A percentile compares a stretch with the other conserved stretches of the same genome.
Conservation (phyloP, 2,329 filamentous ascomycete genomes). For the Aspergillus aculeatinus region DNA sequence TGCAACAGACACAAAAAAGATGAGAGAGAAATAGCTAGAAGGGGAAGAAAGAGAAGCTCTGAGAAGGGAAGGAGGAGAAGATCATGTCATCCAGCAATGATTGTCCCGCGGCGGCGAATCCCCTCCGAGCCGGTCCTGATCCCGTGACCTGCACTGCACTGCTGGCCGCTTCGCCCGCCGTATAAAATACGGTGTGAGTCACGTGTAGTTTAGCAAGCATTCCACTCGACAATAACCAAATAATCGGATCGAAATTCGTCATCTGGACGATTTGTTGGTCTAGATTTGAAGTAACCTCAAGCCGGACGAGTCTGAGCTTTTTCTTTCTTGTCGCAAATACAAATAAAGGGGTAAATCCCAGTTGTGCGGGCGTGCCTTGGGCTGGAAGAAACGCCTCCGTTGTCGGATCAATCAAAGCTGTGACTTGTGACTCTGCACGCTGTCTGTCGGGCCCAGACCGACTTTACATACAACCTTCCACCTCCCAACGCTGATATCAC, state of each 20-base stretch:
- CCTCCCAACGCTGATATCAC: neutral
- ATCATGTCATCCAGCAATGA: slow-evolving; percentile 1
- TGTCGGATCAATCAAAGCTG: neutral
- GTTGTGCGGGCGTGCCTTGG: neutral
- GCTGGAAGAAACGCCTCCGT: neutral
- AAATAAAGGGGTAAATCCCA: no score
- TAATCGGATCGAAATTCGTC: neutral
- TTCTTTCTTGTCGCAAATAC: no score
- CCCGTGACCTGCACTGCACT: slow-evolving; percentile 33
- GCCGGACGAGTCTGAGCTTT: neutral
- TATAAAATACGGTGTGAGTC: slow-evolving; percentile 27
- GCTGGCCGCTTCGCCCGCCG: slow-evolving; percentile 32
- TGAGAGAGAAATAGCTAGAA: neutral
- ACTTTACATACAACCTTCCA: neutral
- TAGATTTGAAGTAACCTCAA: neutral
- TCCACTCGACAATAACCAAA: slow-evolving; percentile 3
- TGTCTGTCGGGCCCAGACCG: neutral
- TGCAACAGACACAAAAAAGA: neutral
- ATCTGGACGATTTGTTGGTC: neutral
- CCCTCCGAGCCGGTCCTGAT: neutral
- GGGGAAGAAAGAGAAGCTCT: neutral
- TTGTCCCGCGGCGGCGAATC: slow-evolving; percentile 2
- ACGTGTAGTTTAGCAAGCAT: slow-evolving; percentile 21
- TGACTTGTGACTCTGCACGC: neutral
- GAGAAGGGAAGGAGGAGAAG: neutral